Evolutionary conservation across 2,329 filamentous ascomycete species (phyloP), one percentile per base, ranked within the genome.

Genomic region (Chrysosporium queenslandicum): DNA sequence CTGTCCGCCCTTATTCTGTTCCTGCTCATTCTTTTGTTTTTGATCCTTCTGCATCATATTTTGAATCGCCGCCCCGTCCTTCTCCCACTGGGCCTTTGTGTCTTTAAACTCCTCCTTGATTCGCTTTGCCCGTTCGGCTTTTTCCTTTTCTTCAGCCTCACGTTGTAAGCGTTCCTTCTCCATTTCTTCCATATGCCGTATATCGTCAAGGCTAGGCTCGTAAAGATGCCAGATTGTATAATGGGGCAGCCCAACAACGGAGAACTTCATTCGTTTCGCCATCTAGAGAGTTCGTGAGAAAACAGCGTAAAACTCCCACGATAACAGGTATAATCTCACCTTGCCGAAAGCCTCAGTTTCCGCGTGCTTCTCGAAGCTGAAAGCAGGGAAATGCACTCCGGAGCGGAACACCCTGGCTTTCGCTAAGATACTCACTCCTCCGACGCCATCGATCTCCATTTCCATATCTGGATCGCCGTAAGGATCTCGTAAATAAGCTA

Each of bases 141-240:
- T 83, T 56, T 84, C 81, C 59, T 80, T 78, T 64, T 94, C 87
- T 67, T 92, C 88, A 27, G 81, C 78, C 67, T 96, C 91, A 45
- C 83, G 85, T 23, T 81, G 82, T 58, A 86, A 77, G 52, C 85
- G 82, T 66, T 97, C 90, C 58, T 83, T 77, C 65, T 97, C 91
- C 91, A 97, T 96, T 71, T 96, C 89, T 74, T 90, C 91, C 92
- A 98, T 98, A 64, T 97, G 92, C 55, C 86, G 83, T 57, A 97
- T 87, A 63, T 98, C 92, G 64, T 98, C 92, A 14, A 96, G 87
- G 63, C 88, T 95, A n/a, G 92, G 92, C 70, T 98, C 92, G 74
- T 98, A 98, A 63, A 98, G 77, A 82, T 98, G 92, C 92, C 92
- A 98, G 59, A 98, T 96, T 0, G 89, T 95, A 69, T 98, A 98